A percentile compares a stretch with the other conserved stretches of the same genome.
These are phyloP conservation scores for Strobilomyces echinocephalus DNA, from an alignment of 768 basidiomycete species.

Conservation along the genomic window DNA sequence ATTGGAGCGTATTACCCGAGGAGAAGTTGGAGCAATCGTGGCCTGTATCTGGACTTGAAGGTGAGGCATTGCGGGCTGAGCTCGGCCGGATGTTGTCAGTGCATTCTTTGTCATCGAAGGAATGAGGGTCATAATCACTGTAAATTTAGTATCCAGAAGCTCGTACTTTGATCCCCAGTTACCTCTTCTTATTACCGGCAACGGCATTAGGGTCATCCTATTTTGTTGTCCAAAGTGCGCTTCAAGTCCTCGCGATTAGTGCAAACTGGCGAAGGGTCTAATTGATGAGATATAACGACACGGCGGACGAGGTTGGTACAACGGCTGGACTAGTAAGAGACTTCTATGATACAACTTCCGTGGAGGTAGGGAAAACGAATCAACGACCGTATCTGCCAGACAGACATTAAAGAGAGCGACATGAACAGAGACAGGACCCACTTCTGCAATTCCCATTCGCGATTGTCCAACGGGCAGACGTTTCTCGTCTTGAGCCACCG, in stretches of 20 bases:
- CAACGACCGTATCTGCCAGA: slow-evolving; percentile 39
- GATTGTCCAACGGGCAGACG: slow-evolving; percentile 91
- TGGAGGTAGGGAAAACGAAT: slow-evolving; percentile 3
- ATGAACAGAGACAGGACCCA: slow-evolving; percentile 37
- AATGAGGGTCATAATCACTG: neutral
- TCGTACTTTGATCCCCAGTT: neutral
- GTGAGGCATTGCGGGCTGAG: slow-evolving; percentile 11
- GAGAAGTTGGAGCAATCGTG: slow-evolving; percentile 16
- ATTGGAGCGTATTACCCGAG: slow-evolving; percentile 45
- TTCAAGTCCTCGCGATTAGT: neutral
- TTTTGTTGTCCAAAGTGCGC: no score
- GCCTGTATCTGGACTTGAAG: slow-evolving; percentile 20
- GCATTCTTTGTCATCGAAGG: neutral
- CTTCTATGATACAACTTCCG: slow-evolving; percentile 19
- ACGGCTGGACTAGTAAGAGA: neutral
- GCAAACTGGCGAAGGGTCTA: neutral
- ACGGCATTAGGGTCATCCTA: no score
- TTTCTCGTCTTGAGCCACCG: slow-evolving; percentile 98
- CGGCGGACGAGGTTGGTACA: slow-evolving; percentile 10
- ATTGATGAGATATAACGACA: neutral
- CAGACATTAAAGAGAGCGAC: neutral
- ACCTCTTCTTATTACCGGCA: no score
- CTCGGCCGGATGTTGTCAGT: slow-evolving; percentile 17
- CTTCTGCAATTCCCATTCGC: slow-evolving; percentile 98
- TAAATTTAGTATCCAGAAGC: no score